These are phyloP conservation scores for Sphagnum fallax DNA, from an alignment of 228 moss, liverwort and hornwort genomes.

Conservation along the genomic window DNA sequence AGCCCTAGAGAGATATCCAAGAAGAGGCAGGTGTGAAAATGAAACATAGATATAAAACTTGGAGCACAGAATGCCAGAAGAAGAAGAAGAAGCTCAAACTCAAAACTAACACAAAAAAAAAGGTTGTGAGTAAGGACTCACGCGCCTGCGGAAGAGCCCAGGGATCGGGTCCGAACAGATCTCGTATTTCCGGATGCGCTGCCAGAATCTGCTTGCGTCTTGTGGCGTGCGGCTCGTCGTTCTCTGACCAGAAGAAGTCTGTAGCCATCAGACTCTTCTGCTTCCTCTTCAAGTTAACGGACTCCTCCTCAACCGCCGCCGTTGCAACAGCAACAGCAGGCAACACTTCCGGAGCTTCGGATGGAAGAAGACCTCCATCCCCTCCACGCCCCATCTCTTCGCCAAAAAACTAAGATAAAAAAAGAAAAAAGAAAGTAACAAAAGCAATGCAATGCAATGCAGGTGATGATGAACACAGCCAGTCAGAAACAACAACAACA, in stretches of 20 bases:
- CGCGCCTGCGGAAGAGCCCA: slow-evolving; percentile 67
- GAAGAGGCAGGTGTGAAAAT: not conserved
- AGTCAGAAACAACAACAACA: no score
- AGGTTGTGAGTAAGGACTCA: not conserved
- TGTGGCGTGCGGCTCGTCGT: slow-evolving; percentile 84
- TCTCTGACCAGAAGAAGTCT: slow-evolving; percentile 85
- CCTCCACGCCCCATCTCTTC: no score
- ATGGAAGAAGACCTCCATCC: no score
- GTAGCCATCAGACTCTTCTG: slow-evolving; percentile 36
- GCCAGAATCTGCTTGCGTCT: slow-evolving; percentile 78
- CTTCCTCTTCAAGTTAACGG: not conserved
- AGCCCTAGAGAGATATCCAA: not conserved
- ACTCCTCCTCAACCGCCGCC: no score
- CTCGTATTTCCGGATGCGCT: slow-evolving; percentile 83
- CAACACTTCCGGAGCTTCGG: no score
- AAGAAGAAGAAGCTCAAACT: no score
- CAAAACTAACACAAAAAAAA: not conserved
- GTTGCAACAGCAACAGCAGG: no score
- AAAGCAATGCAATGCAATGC: no score
- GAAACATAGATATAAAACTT: not conserved
- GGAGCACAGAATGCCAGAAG: no score
- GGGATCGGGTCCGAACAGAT: slow-evolving; percentile 83
- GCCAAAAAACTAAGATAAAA: no score
- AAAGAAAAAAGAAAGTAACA: no score
- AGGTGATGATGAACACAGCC: no score